Evolutionary conservation across 2,329 filamentous ascomycete species (phyloP).

Genomic region (Paecilomyces sp.): DNA sequence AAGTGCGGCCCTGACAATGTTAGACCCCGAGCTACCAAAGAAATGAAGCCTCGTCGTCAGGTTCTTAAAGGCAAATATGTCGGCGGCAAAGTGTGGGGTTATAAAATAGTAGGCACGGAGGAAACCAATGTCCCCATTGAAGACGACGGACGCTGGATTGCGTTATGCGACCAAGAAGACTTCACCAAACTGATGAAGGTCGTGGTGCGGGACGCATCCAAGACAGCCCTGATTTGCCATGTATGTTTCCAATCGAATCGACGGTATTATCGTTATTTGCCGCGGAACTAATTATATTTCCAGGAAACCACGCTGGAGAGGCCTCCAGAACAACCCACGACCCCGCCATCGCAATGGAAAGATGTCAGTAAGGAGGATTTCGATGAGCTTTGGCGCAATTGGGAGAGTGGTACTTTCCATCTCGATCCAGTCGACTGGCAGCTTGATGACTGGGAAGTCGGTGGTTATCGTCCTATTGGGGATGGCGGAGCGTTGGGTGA

Average conservation of each 20-base stretch:
- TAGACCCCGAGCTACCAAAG: not conserved
- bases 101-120: slow-evolving; percentile 3
- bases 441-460: not conserved
- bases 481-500: not conserved
- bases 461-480: not conserved
- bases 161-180: slow-evolving; percentile 3
- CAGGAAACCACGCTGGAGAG: not conserved
- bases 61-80: not conserved
- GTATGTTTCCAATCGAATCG: slow-evolving; percentile 1
- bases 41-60: not conserved
- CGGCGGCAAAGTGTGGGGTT: slow-evolving; percentile 3
- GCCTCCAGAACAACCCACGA: not conserved
- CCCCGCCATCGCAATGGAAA: not conserved
- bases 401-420: not conserved
- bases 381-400: not conserved
- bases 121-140: not conserved
- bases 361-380: not conserved
- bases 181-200: slow-evolving; percentile 4
- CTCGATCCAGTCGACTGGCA: not conserved
- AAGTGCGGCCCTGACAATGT: not conserved
- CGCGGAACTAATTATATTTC: not conserved
- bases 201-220: slow-evolving; percentile 1
- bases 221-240: slow-evolving; percentile 7
- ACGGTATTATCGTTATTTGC: not conserved
- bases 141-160: slow-evolving; percentile 2